phyloP scores from a whole-genome alignment of 345 rosid species.

The Citrus hindsii region DNA sequence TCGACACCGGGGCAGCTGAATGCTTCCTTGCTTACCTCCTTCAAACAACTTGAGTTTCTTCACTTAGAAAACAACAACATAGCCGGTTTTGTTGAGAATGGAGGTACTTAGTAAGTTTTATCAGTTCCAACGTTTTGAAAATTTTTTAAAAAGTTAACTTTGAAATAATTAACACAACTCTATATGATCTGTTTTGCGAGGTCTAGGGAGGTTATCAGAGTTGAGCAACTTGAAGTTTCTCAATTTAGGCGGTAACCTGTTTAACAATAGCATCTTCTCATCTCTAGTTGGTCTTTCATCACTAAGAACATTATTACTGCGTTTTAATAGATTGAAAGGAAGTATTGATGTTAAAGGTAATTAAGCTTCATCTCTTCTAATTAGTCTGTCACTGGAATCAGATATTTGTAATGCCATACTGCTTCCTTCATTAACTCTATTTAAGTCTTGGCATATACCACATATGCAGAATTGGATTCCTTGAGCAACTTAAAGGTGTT shows the following conservation, averaged over 20 bases:
- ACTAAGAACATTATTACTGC: background rate
- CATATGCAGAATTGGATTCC: background rate
- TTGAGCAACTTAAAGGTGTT: background rate
- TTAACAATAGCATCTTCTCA: background rate
- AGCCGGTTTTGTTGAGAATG: background rate
- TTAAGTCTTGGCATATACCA: too few relatives aligned
- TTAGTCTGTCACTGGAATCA: too few relatives aligned
- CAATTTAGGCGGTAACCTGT: background rate
- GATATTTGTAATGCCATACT: too few relatives aligned
- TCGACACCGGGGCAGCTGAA: background rate
- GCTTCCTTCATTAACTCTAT: too few relatives aligned
- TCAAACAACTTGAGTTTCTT: background rate
- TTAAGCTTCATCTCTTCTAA: background rate
- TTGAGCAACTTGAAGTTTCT: too few relatives aligned
- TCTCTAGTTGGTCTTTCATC: background rate
- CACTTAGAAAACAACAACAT: background rate
- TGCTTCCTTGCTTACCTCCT: background rate
- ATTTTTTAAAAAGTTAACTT: too few relatives aligned
- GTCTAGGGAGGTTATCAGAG: background rate
- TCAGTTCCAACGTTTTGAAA: too few relatives aligned
- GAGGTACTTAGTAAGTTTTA: background rate
- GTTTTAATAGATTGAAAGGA: background rate
- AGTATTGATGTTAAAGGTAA: background rate
- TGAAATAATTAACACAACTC: too few relatives aligned
- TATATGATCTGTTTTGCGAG: too few relatives aligned